Evolutionary conservation across 306 rosid species (phyloP).

Genomic region (Betula pendula): DNA sequence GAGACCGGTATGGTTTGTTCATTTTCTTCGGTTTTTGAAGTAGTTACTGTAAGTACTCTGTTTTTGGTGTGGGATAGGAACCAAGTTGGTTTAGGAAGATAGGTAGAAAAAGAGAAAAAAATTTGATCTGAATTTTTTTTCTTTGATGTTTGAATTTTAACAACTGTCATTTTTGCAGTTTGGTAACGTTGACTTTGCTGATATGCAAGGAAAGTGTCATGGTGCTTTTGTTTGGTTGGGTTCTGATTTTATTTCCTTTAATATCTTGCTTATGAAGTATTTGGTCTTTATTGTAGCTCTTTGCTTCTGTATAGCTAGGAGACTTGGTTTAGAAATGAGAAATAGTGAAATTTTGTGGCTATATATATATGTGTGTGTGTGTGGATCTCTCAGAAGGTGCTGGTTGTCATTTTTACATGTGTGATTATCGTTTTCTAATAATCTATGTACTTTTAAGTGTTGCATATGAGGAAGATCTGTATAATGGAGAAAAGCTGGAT

Average conservation of each 20-base stretch:
- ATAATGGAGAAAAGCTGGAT: neutral
- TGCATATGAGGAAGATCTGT: neutral
- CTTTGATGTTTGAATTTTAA: neutral
- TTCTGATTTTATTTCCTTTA: neutral
- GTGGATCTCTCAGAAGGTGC: no score
- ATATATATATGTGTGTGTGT: no score
- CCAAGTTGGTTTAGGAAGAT: neutral
- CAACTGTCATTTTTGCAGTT: neutral
- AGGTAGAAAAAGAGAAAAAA: neutral
- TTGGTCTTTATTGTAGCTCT: neutral
- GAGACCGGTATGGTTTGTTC: slow-evolving; percentile 44
- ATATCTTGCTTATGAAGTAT: neutral
- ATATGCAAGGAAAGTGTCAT: neutral
- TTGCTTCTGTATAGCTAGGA: neutral
- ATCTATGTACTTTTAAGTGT: neutral
- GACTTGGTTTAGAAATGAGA: neutral
- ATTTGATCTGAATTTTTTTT: slow-evolving; percentile 7
- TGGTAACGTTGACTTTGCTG: neutral
- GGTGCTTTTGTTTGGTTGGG: neutral
- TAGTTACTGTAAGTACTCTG: neutral
- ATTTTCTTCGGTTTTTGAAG: neutral
- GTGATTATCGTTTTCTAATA: no score
- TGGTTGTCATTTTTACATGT: no score
- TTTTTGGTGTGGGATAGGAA: neutral
- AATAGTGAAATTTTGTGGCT: neutral